Evolutionary conservation across 768 basidiomycete genomes (phyloP), one percentile per base, ranked within the genome.

Genomic region (Lactifluus subvellereus): DNA sequence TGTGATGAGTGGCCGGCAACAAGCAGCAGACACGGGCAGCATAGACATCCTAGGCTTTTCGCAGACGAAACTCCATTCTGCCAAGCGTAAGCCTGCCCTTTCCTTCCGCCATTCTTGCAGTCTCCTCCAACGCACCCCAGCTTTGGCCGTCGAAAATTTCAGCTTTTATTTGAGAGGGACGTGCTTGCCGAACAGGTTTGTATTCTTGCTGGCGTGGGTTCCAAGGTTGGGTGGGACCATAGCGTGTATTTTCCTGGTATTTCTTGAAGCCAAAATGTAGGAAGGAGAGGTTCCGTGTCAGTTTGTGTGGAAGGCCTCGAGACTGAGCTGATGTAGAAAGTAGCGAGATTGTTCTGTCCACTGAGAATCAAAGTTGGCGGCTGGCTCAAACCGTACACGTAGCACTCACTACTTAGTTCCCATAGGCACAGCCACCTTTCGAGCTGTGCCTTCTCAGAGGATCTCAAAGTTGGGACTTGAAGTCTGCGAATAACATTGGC

Each of bases 311-410:
- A 14, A 87, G 73, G 14, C 89, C 89, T 32, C 86, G 81, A 38
- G 82, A 80, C 61, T 77, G 76, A 4, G 82, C 80, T n/a, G 89
- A 85, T 32, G 77, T 82, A 72, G 82, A 79, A 51, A 91, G 71
- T 9, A 91, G 66, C 37, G 78, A 77, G 45, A 91, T 77, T 0
- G 88, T 89, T 62, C 78, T 80, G 68, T 91, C 88, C 72, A 88
- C 89, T 91, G 62, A 42, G 10, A 42, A 50, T 54, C 43, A 50
- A 16, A 18, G 42, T 38, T 45, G 48, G 45, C 4, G 14, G 40
- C 27, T 33, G 33, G 32, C 9, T 18, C 22, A 33, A 30, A 4
- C 20, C 16, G 22, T 13, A 16, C 11, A 61, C 49, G 14, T 43
- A n/a, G 1, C 11, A 37, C 67, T 48, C 59, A 66, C 67, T 27